These are phyloP conservation scores for Nelumbo lutea DNA, from an alignment of 164 flowering plant genomes.

Conservation along the genomic window DNA sequence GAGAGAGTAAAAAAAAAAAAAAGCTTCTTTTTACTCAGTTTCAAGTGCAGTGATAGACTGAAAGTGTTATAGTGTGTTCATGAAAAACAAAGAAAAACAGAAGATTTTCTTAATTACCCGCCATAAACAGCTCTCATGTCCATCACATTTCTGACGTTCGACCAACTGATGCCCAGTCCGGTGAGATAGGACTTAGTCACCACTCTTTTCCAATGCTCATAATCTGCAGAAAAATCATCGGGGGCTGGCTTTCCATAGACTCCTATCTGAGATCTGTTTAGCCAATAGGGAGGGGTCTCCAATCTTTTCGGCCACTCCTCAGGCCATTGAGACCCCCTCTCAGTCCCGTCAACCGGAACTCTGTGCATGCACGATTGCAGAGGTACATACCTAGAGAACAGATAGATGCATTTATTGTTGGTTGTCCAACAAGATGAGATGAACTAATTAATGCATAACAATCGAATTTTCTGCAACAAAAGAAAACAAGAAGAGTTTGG, in stretches of 20 bases:
- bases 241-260: constrained; percentile 86
- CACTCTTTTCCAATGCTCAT: constrained; percentile 71
- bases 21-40: too few species aligned
- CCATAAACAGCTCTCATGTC: constrained; percentile 99
- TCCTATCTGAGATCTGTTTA: constrained; percentile 76
- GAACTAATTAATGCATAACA: not conserved
- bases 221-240: constrained; percentile 64
- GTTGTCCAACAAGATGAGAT: not conserved
- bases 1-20: too few species aligned
- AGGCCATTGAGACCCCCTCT: constrained; percentile 82
- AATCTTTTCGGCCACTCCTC: constrained; percentile 65
- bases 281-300: constrained; percentile 67
- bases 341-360: constrained; percentile 34
- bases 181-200: constrained; percentile 53
- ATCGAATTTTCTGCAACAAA: not conserved
- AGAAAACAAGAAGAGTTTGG: not conserved
- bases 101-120: constrained; percentile 46
- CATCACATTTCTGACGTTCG: constrained; percentile 83
- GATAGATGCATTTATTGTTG: too few species aligned
- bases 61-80: not conserved
- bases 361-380: constrained; percentile 82
- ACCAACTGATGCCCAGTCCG: constrained; percentile 76
- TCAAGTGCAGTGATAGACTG: not conserved
- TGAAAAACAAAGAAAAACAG: not conserved
- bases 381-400: constrained; percentile 71